phyloP scores from a whole-genome alignment of 1,284 basidiomycete genomes.

The Irpex lacteus region DNA sequence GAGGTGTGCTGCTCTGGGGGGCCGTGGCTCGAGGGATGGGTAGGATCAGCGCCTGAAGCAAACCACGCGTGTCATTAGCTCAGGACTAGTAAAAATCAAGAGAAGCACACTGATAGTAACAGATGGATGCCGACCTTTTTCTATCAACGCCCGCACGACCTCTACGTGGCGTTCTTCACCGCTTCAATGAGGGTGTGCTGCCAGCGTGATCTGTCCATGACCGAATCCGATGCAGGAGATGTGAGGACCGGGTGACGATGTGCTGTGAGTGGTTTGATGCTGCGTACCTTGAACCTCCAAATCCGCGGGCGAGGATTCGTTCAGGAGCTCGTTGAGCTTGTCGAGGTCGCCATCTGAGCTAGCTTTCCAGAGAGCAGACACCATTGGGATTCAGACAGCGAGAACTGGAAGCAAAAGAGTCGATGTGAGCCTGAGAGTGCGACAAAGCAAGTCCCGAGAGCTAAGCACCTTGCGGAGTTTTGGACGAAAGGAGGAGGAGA shows the following conservation, averaged over 20 bases:
- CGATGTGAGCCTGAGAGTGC: constrained; percentile 12
- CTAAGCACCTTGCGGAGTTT: constrained; percentile 22
- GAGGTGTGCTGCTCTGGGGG: constrained; percentile 63
- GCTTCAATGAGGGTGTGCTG: constrained; percentile 76
- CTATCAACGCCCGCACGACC: constrained; percentile 65
- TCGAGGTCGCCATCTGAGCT: constrained; percentile 67
- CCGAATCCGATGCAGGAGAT: constrained; percentile 12
- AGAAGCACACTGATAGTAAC: constrained; percentile 1
- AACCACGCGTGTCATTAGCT: neutral
- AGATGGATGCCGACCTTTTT: constrained; percentile 51
- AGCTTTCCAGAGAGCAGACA: constrained; percentile 75
- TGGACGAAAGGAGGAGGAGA: constrained; percentile 13
- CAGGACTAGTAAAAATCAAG: constrained; percentile 4
- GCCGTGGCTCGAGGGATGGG: constrained; percentile 57
- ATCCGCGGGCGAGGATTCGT: constrained; percentile 55
- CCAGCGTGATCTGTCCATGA: constrained; percentile 51
- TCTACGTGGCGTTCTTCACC: constrained; percentile 69
- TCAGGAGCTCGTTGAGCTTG: constrained; percentile 51
- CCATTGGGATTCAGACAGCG: constrained; percentile 48
- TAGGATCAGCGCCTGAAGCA: constrained; percentile 67
- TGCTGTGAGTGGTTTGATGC: constrained; percentile 15
- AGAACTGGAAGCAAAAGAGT: constrained; percentile 10
- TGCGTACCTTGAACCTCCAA: constrained; percentile 73
- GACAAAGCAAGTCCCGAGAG: constrained; percentile 18
- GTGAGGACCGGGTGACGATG: constrained; percentile 12